These are phyloP conservation scores for Scedosporium dehoogii DNA, from an alignment of 2,329 filamentous ascomycete genomes.

Conservation along the genomic window DNA sequence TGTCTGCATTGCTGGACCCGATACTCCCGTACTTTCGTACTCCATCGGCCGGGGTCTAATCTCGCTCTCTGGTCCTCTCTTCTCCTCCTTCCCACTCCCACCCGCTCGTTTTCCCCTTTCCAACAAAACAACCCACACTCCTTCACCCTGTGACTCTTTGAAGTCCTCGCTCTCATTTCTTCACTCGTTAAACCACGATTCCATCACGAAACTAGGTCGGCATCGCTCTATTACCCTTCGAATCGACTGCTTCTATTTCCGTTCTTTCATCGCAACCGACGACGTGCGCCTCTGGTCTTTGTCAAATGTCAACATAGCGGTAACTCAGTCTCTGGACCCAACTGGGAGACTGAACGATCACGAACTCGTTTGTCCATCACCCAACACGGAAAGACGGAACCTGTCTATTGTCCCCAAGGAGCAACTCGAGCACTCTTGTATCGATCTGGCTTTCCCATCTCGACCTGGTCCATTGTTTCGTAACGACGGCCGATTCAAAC, in stretches of 20 bases:
- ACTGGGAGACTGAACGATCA: neutral
- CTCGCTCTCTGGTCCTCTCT: slow-evolving; percentile 10
- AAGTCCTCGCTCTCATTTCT: neutral
- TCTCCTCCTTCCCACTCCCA: slow-evolving; percentile 7
- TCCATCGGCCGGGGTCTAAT: slow-evolving; percentile 7
- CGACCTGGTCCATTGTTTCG: slow-evolving; percentile 8
- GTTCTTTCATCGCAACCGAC: neutral
- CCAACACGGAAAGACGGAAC: no score
- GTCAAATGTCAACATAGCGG: slow-evolving; percentile 4
- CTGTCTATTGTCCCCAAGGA: neutral
- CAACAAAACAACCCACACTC: slow-evolving; percentile 8
- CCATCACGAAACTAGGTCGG: neutral
- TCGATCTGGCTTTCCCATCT: slow-evolving; percentile 1
- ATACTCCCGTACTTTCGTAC: neutral
- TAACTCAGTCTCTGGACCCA: neutral
- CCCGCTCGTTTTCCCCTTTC: slow-evolving; percentile 1
- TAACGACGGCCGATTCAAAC: neutral
- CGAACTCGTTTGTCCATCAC: neutral
- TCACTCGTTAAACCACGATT: neutral
- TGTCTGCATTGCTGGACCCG: neutral
- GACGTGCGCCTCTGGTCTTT: neutral
- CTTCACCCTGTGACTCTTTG: neutral
- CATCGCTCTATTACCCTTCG: neutral
- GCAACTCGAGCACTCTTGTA: neutral
- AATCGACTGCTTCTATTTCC: neutral